phyloP scores from a whole-genome alignment of 2,329 filamentous ascomycete genomes.

The Cercospora berteroae region DNA sequence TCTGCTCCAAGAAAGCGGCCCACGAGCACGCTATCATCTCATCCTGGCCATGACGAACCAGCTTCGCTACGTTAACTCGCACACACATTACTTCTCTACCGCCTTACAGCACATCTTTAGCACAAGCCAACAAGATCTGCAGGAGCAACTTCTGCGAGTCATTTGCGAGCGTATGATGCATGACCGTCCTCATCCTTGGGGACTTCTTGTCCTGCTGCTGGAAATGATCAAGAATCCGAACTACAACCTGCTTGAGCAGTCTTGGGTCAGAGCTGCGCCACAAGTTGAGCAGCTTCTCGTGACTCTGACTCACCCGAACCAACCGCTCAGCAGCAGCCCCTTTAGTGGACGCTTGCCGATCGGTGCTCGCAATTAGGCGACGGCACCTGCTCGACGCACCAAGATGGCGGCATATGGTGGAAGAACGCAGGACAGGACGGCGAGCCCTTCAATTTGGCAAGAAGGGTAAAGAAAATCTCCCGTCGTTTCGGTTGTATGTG shows the following conservation, averaged over 20 bases:
- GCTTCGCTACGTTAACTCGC: slow-evolving; percentile 81
- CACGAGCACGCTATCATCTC: slow-evolving; percentile 81
- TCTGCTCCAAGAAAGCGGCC: slow-evolving; percentile 69
- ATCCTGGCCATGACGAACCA: slow-evolving; percentile 85
- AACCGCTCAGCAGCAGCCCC: slow-evolving; percentile 32
- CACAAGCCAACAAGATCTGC: slow-evolving; percentile 65
- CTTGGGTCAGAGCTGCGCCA: slow-evolving; percentile 84
- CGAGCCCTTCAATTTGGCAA: slow-evolving; percentile 28
- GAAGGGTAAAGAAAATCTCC: slow-evolving; percentile 15
- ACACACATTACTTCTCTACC: slow-evolving; percentile 91
- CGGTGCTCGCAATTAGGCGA: slow-evolving; percentile 5
- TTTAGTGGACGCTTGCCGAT: slow-evolving; percentile 25
- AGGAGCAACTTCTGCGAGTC: slow-evolving; percentile 86
- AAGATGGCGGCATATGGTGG: neutral
- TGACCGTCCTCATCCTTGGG: slow-evolving; percentile 94
- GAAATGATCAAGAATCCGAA: slow-evolving; percentile 90
- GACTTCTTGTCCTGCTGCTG: slow-evolving; percentile 79
- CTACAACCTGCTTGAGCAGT: slow-evolving; percentile 88
- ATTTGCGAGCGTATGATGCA: slow-evolving; percentile 84
- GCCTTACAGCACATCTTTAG: slow-evolving; percentile 80
- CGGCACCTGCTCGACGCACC: neutral
- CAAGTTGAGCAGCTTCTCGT: slow-evolving; percentile 59
- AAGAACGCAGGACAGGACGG: neutral
- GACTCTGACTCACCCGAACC: slow-evolving; percentile 3
- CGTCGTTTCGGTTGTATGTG: neutral